Percentiles rank a stretch among this genome's conserved stretches.
Evolutionary conservation across 805 yeast genomes (phyloP).

Genomic region (Metschnikowia corniflorae): DNA sequence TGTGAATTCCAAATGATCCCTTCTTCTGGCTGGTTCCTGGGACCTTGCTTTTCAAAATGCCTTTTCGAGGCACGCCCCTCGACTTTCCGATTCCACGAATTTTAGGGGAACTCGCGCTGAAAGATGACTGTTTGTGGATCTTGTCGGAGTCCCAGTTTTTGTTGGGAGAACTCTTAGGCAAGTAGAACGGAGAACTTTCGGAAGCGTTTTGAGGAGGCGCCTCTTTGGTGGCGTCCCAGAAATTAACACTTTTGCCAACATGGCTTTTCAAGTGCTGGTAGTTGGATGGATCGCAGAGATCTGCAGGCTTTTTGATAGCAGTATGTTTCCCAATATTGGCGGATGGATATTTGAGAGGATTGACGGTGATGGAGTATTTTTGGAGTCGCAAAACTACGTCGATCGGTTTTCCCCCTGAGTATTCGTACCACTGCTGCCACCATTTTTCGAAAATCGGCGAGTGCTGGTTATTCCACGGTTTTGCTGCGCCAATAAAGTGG

Average conservation of each 20-base stretch:
- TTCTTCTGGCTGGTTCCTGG: neutral
- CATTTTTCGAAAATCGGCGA: constrained; percentile 27
- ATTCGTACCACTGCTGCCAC: constrained; percentile 39
- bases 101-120: neutral
- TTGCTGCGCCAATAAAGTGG: constrained; percentile 64
- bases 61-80: neutral
- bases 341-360: constrained; percentile 1
- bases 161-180: constrained; percentile 17
- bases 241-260: neutral
- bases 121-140: neutral
- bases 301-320: constrained; percentile 15
- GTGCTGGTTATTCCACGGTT: constrained; percentile 48
- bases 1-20: constrained; percentile 13
- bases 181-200: constrained; percentile 9
- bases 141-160: constrained; percentile 28
- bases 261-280: constrained; percentile 22
- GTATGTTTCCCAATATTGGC: neutral
- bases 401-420: constrained; percentile 26
- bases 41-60: neutral
- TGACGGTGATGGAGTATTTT: constrained; percentile 5
- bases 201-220: constrained; percentile 35
- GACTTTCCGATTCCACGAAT: neutral
- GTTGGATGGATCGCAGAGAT: constrained; percentile 30
- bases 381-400: constrained; percentile 17
- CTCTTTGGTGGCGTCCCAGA: constrained; percentile 44